These are phyloP conservation scores for Fusarium cicatricum DNA, from an alignment of 2,329 filamentous ascomycete genomes.

Conservation along the genomic window DNA sequence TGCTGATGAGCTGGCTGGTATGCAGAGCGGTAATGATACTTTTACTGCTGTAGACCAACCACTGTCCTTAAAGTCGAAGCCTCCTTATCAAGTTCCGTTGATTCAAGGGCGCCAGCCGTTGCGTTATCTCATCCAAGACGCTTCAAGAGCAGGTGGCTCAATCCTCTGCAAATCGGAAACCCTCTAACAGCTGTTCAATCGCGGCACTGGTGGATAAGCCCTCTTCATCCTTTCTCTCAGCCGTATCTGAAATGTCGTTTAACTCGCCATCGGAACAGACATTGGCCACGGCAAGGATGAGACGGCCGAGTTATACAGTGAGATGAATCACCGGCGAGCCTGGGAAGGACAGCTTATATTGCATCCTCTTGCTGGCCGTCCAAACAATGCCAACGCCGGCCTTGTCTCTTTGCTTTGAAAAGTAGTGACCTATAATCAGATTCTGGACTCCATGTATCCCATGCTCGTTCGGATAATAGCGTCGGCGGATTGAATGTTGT, in stretches of 20 bases:
- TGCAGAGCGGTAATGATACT: neutral
- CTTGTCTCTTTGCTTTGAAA: too few relatives aligned
- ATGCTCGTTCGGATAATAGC: too few relatives aligned
- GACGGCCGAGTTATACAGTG: neutral
- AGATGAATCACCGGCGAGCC: neutral
- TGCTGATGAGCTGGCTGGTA: neutral
- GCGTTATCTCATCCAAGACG: neutral
- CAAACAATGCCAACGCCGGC: too few relatives aligned
- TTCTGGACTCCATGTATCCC: too few relatives aligned
- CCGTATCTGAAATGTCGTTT: neutral
- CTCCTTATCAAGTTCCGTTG: neutral
- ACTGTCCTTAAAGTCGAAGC: neutral
- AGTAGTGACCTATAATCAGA: too few relatives aligned
- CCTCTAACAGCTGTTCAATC: neutral
- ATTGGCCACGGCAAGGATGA: neutral
- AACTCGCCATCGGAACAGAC: neutral
- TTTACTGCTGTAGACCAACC: neutral
- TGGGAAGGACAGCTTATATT: too few relatives aligned
- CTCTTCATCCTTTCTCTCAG: neutral
- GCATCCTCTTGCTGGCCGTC: too few relatives aligned
- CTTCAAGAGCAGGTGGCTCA: constrained; percentile 1
- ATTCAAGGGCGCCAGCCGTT: neutral
- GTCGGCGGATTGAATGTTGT: too few relatives aligned
- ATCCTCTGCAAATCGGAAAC: neutral
- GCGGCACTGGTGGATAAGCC: neutral